phyloP scores from a whole-genome alignment of 371 early-diverging fungal genomes.

The Apophysomyces variabilis region DNA sequence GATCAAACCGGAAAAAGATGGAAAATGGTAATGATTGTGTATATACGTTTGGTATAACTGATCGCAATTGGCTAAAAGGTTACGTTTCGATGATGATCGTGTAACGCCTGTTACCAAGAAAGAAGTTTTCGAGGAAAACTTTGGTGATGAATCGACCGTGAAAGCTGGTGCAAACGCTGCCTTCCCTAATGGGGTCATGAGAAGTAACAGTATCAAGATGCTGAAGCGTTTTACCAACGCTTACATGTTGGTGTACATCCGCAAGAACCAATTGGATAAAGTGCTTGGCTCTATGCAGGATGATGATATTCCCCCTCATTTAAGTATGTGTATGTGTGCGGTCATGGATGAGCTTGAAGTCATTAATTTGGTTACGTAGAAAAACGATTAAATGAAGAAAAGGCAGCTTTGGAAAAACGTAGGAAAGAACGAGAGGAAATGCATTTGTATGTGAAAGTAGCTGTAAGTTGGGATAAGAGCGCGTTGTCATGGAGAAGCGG shows the following conservation, averaged over 20 bases:
- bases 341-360: neutral
- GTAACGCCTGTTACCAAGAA: constrained; percentile 84
- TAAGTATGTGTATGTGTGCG: constrained; percentile 52
- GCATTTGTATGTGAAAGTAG: constrained; percentile 68
- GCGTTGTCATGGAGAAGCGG: neutral
- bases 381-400: constrained; percentile 64
- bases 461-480: constrained; percentile 37
- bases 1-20: constrained; percentile 80
- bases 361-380: constrained; percentile 36
- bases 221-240: constrained; percentile 89
- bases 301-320: constrained; percentile 78
- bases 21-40: constrained; percentile 66
- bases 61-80: constrained; percentile 35
- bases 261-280: constrained; percentile 69
- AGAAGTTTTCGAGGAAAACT: constrained; percentile 96
- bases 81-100: constrained; percentile 96
- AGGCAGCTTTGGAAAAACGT: constrained; percentile 54
- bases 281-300: constrained; percentile 69
- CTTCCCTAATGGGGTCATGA: constrained; percentile 14
- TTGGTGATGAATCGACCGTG: constrained; percentile 77
- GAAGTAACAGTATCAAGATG: constrained; percentile 26
- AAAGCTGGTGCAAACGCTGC: constrained; percentile 53
- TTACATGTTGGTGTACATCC: constrained; percentile 96
- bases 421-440: constrained; percentile 73
- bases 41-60: neutral